phyloP scores from a whole-genome alignment of 179 eudicot species.

The Beta macrorhiza region DNA sequence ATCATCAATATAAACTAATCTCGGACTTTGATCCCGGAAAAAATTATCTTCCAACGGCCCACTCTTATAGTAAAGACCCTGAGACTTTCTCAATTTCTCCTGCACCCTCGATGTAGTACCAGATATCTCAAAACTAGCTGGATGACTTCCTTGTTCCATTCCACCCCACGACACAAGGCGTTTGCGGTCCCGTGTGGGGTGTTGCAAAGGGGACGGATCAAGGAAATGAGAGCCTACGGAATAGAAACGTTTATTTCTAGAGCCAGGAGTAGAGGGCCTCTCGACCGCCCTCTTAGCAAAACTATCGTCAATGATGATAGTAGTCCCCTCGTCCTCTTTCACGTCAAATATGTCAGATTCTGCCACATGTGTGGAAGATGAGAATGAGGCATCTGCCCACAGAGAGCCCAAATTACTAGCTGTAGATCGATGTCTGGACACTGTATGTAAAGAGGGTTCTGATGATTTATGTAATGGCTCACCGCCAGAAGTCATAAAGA shows the following conservation, averaged over 20 bases:
- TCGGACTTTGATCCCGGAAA: constrained; percentile 60
- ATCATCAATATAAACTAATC: constrained; percentile 70
- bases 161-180: constrained; percentile 70
- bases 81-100: constrained; percentile 49
- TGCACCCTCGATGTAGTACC: constrained; percentile 45
- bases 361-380: constrained; percentile 43
- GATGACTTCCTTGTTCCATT: constrained; percentile 50
- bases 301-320: constrained; percentile 26
- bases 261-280: constrained; percentile 26
- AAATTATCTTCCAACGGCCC: constrained; percentile 68
- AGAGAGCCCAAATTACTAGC: constrained; percentile 40
- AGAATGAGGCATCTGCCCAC: constrained; percentile 35
- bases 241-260: constrained; percentile 32
- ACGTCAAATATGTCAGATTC: constrained; percentile 24
- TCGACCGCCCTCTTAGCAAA: constrained; percentile 33
- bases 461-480: constrained; percentile 41
- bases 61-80: constrained; percentile 50
- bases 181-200: constrained; percentile 53
- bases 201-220: constrained; percentile 35
- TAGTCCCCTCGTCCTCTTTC: constrained; percentile 31
- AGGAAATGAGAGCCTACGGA: constrained; percentile 40
- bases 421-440: constrained; percentile 26
- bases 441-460: constrained; percentile 31
- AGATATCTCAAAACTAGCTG: constrained; percentile 45
- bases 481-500: constrained; percentile 56